These are phyloP conservation scores for Boletus bicolor DNA, from an alignment of 768 basidiomycete species.

Conservation along the genomic window DNA sequence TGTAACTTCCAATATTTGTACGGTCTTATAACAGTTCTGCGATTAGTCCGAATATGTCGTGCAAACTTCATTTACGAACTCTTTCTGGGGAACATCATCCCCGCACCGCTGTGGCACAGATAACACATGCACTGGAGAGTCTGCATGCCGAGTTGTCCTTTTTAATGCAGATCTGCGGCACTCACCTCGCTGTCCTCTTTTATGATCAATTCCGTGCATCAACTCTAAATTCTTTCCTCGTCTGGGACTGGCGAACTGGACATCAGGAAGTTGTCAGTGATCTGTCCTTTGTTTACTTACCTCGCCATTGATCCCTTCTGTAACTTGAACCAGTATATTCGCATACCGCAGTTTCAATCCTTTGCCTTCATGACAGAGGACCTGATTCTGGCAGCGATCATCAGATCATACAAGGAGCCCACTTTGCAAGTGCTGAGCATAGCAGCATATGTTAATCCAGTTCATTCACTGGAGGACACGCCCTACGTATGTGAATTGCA, in stretches of 20 bases:
- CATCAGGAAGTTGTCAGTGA: conserved; percentile 27
- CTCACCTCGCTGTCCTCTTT: conserved; percentile 30
- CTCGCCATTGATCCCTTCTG: conserved; percentile 1
- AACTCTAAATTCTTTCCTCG: conserved; percentile 16
- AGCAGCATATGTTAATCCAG: background rate
- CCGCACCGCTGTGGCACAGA: conserved; percentile 7
- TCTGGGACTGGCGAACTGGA: conserved; percentile 38
- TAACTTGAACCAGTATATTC: conserved; percentile 17
- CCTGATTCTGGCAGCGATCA: conserved; percentile 22
- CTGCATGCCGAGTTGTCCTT: conserved; percentile 13
- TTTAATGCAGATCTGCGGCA: conserved; percentile 33
- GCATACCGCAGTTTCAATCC: conserved; percentile 24
- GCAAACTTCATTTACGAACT: conserved; percentile 30
- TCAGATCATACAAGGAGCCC: conserved; percentile 1
- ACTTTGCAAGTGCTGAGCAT: conserved; percentile 22
- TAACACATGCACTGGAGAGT: conserved; percentile 9
- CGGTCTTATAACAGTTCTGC: background rate
- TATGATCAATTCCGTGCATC: conserved; percentile 8
- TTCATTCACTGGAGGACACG: conserved; percentile 11
- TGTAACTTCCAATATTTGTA: background rate
- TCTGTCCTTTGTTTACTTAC: background rate
- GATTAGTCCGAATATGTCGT: conserved; percentile 18
- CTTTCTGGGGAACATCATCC: conserved; percentile 31
- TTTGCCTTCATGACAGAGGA: conserved; percentile 35
- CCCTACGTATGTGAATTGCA: conserved; percentile 25